Evolutionary conservation across 805 yeast genomes (phyloP).

Genomic region (Torulaspora indica): DNA sequence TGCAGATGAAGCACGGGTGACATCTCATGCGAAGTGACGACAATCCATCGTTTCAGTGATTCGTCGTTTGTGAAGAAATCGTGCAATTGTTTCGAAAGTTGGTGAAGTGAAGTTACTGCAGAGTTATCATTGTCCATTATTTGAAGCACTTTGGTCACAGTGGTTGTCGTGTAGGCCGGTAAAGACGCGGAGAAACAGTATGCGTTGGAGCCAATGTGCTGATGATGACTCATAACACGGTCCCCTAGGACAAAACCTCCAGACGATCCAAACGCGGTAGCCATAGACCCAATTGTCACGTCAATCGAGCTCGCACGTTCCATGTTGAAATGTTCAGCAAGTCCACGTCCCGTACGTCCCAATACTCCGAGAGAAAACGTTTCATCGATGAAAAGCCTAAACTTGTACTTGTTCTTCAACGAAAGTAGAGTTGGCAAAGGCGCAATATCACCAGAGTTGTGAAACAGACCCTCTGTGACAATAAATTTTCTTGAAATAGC

Average conservation of each 20-base stretch:
- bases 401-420: conserved; percentile 76
- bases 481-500: conserved; percentile 79
- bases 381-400: conserved; percentile 84
- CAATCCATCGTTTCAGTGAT: conserved; percentile 39
- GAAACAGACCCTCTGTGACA: conserved; percentile 85
- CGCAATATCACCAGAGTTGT: conserved; percentile 74
- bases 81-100: conserved; percentile 40
- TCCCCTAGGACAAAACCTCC: conserved; percentile 95
- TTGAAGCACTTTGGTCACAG: conserved; percentile 51
- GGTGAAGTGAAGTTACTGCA: conserved; percentile 36
- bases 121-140: conserved; percentile 44
- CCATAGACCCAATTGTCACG: conserved; percentile 82
- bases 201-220: conserved; percentile 82
- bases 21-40: conserved; percentile 49
- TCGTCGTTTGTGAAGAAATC: conserved; percentile 40
- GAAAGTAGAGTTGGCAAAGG: conserved; percentile 63
- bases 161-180: conserved; percentile 83
- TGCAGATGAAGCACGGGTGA: conserved; percentile 71
- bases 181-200: conserved; percentile 92
- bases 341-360: conserved; percentile 82
- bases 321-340: conserved; percentile 67
- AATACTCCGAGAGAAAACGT: conserved; percentile 78
- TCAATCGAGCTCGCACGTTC: conserved; percentile 65
- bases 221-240: conserved; percentile 79
- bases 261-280: conserved; percentile 71